A percentile compares a stretch with the other conserved stretches of the same genome.
Evolutionary conservation across 2,329 filamentous ascomycete species (phyloP).

Genomic region (Xylariales sp.): DNA sequence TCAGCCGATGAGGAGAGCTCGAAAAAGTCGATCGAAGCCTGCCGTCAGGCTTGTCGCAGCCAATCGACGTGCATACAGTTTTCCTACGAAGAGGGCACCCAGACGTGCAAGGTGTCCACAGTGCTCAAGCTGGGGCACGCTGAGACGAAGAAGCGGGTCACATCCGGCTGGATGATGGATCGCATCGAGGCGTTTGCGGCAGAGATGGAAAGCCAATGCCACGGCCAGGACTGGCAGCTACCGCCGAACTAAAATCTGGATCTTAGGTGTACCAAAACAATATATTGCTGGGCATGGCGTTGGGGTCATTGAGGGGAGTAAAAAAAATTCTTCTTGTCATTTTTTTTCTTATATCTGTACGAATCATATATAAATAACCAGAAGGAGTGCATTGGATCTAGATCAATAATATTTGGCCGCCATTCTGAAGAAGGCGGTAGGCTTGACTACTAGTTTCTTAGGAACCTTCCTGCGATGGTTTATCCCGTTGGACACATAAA

Average conservation of each 20-base stretch:
- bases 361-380: no score
- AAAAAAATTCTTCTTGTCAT: no score
- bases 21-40: not conserved
- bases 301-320: no score
- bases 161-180: constrained; percentile 4
- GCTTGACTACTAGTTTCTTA: no score
- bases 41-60: not conserved
- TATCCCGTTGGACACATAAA: no score
- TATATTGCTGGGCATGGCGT: no score
- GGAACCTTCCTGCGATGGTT: no score
- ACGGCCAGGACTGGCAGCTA: not conserved
- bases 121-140: not conserved
- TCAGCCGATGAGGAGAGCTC: constrained; percentile 9
- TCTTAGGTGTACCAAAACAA: no score
- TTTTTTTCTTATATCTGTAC: no score
- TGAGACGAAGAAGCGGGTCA: not conserved
- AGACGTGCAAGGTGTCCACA: constrained; percentile 1
- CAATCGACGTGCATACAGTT: constrained; percentile 1
- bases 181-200: not conserved
- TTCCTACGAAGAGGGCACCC: not conserved
- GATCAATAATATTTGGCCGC: no score
- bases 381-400: no score
- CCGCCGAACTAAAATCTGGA: not conserved
- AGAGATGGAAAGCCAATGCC: constrained; percentile 1
- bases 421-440: no score